Conservation (phyloP, 176 grass and related monocot genomes). For the Tillandsia fasciculata region DNA sequence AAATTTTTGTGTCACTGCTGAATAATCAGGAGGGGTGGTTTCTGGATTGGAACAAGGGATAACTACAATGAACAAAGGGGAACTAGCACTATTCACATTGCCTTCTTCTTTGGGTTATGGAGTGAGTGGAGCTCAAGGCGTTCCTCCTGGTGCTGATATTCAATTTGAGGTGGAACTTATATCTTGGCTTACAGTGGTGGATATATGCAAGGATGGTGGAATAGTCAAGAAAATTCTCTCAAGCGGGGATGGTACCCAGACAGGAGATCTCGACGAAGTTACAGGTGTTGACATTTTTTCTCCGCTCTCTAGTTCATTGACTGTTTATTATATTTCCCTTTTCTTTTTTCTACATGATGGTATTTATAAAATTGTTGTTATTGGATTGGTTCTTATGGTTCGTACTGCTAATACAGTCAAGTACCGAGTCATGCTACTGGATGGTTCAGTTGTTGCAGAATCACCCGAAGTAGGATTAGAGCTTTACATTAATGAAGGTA, state of each 20-base stretch:
- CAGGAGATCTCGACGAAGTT: constrained; percentile 35
- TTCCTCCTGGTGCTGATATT: constrained; percentile 28
- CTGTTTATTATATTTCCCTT: not conserved
- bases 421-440: constrained; percentile 24
- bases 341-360: not conserved
- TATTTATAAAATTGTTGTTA: too few species aligned
- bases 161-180: constrained; percentile 37
- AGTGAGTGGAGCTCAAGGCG: constrained; percentile 6
- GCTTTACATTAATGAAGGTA: constrained; percentile 34
- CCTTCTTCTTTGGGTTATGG: constrained; percentile 16
- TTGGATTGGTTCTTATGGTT: not conserved
- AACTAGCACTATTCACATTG: constrained; percentile 23
- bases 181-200: constrained; percentile 33
- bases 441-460: constrained; percentile 30
- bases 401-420: constrained; percentile 16
- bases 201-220: constrained; percentile 26
- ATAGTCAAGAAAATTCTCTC: constrained; percentile 32
- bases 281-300: constrained; percentile 6
- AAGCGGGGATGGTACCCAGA: constrained; percentile 17
- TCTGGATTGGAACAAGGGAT: constrained; percentile 24
- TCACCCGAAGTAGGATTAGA: constrained; percentile 29
- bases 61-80: constrained; percentile 31
- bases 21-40: constrained; percentile 20
- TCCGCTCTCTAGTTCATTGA: not conserved
- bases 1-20: not conserved